Evolutionary conservation across 495 filamentous ascomycete genomes (phyloP).

Genomic region (Pseudoneurospora amorphoporcata): DNA sequence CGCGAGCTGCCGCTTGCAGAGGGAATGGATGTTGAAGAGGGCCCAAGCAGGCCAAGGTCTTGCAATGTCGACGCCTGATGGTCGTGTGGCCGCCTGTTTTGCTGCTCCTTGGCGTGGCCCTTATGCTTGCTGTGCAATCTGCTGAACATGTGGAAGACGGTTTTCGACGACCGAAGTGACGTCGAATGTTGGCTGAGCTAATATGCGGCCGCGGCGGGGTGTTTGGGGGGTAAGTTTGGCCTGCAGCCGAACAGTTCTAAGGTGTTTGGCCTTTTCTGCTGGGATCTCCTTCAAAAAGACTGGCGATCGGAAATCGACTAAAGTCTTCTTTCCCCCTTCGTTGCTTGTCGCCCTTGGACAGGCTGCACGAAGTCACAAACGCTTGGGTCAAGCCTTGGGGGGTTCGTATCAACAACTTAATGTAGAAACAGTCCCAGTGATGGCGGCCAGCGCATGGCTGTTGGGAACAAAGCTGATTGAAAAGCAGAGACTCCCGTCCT

Average conservation of each 20-base stretch:
- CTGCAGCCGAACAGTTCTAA: background rate
- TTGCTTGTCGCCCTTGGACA: background rate
- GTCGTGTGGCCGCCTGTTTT: conserved; percentile 19
- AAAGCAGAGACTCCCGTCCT: conserved; percentile 1
- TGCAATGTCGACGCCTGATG: conserved; percentile 26
- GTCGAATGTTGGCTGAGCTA: conserved; percentile 1
- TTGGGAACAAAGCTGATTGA: conserved; percentile 3
- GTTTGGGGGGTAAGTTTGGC: background rate
- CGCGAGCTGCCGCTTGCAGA: conserved; percentile 22
- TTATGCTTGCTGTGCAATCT: conserved; percentile 33
- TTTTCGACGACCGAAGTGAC: conserved; percentile 5
- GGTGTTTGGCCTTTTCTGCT: conserved; percentile 12
- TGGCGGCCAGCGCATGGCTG: conserved; percentile 17
- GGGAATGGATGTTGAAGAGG: conserved; percentile 27
- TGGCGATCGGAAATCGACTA: conserved; percentile 12
- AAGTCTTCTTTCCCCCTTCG: background rate
- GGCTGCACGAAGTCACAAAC: conserved; percentile 6
- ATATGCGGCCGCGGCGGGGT: background rate
- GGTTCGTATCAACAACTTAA: conserved; percentile 25
- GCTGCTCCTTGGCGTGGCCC: conserved; percentile 28
- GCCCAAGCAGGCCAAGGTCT: conserved; percentile 27
- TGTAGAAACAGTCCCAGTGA: conserved; percentile 13
- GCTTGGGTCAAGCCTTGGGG: conserved; percentile 11
- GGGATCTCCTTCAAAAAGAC: conserved; percentile 13
- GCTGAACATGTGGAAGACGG: conserved; percentile 36